Evolutionary conservation across 1,284 basidiomycete genomes (phyloP), one percentile per base, ranked within the genome.

Genomic region (Trametes polyzona): DNA sequence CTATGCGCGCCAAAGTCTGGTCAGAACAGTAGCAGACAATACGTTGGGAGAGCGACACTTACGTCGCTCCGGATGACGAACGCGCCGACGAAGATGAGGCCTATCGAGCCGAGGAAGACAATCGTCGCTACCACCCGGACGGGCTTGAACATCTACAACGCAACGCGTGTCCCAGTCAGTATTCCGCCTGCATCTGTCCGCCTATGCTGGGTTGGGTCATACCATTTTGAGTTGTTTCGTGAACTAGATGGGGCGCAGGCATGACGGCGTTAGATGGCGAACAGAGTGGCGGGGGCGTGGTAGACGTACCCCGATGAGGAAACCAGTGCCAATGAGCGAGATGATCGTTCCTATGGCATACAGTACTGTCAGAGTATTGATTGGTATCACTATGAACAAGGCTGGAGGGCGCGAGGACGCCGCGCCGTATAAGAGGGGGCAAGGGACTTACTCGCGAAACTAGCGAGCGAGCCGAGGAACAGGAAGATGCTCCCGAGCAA

Each of bases 321-420:
- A 96, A 1, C 94, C 95, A 0, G 94, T 96, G 24, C 94, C 95
- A 57, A 92, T 73, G 49, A 98, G 83, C 10, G 90, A 89, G 55
- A 96, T 74, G 58, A 97, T 73, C 49, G 92, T 90, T 29, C 95
- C 96, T 39, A 96, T 62, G 27, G 81, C 84, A 76, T 95, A 98
- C 39, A 98, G 79, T 12, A 91, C 90, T 93, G 70, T 17, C 10
- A 12, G n/a, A 16, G 5, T n/a, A 8, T 3, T 11, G 24, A 5
- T 11, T 21, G 41, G 41, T 3, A 29, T n/a, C n/a, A n/a, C n/a
- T n/a, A n/a, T n/a, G n/a, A n/a, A n/a, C n/a, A n/a, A n/a, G n/a
- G n/a, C n/a, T n/a, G n/a, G n/a, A n/a, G n/a, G n/a, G n/a, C n/a
- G n/a, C n/a, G n/a, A n/a, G n/a, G n/a, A n/a, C n/a, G n/a, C n/a